Conservation (phyloP, 2,329 filamentous ascomycete species). For the Exophiala phaeomuriformis region DNA sequence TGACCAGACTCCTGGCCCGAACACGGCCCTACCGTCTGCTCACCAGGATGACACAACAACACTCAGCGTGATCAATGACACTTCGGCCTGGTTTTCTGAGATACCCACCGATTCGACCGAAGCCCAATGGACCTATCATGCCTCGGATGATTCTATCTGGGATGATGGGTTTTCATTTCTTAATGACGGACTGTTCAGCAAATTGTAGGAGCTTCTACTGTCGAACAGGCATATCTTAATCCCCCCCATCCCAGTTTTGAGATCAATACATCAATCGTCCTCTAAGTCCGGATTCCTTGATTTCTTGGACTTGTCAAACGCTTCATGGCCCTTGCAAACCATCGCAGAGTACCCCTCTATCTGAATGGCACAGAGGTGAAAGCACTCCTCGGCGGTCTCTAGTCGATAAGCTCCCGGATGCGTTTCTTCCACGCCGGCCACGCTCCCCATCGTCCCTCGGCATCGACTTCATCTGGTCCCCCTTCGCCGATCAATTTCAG, state of each 20-base stretch:
- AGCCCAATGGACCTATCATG: neutral
- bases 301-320: no score
- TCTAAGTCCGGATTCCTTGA: no score
- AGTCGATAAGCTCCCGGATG: constrained; percentile 8
- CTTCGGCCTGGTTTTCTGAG: constrained; percentile 3
- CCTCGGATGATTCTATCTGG: constrained; percentile 5
- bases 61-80: neutral
- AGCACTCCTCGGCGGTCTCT: neutral
- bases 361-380: neutral
- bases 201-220: neutral
- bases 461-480: constrained; percentile 10
- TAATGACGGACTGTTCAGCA: constrained; percentile 8
- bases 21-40: neutral
- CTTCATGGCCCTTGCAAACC: no score
- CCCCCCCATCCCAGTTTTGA: no score
- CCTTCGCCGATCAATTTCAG: constrained; percentile 7
- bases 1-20: no score
- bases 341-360: neutral
- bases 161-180: constrained; percentile 7
- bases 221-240: no score
- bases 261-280: no score
- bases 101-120: constrained; percentile 1
- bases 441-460: constrained; percentile 8
- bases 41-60: neutral
- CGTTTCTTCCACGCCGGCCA: constrained; percentile 11